These are phyloP conservation scores for Kokia cookei DNA, from an alignment of 441 rosid species.

Conservation along the genomic window DNA sequence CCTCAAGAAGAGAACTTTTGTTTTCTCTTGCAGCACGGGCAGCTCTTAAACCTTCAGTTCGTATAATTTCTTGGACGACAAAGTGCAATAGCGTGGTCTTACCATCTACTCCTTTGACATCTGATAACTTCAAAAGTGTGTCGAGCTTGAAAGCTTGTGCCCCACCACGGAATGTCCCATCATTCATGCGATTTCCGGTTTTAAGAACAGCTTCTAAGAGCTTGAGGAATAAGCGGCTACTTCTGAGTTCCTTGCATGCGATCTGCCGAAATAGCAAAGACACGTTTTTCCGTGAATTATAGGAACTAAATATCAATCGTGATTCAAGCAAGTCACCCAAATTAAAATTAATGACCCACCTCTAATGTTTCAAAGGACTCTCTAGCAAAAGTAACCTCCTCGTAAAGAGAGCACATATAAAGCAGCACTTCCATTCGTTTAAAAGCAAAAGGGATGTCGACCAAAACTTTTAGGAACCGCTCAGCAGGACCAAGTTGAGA, in stretches of 20 bases:
- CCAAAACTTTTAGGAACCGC: constrained; percentile 77
- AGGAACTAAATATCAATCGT: neutral
- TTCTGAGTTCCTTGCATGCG: constrained; percentile 79
- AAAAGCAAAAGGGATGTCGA: constrained; percentile 78
- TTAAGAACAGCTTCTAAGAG: constrained; percentile 98
- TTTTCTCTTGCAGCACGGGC: constrained; percentile 59
- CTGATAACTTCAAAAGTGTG: constrained; percentile 88
- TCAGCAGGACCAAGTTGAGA: constrained; percentile 89
- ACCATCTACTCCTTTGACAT: constrained; percentile 93
- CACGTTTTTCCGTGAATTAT: neutral
- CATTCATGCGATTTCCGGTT: constrained; percentile 98
- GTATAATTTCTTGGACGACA: constrained; percentile 92
- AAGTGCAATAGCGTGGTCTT: constrained; percentile 98
- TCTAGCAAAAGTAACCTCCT: constrained; percentile 56
- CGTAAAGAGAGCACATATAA: constrained; percentile 77
- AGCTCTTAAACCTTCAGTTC: constrained; percentile 85
- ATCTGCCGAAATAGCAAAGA: constrained; percentile 43
- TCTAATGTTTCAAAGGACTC: constrained; percentile 77
- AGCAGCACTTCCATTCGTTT: constrained; percentile 78
- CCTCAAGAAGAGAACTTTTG: constrained; percentile 64
- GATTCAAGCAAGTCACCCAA: constrained; percentile 1
- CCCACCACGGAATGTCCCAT: constrained; percentile 96
- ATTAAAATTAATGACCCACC: constrained; percentile 36
- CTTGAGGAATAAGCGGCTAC: constrained; percentile 85
- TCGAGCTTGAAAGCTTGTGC: constrained; percentile 98